Base-by-base conservation (phyloP, 2,329 filamentous ascomycete species). In the Colletotrichum somersetense region DNA sequence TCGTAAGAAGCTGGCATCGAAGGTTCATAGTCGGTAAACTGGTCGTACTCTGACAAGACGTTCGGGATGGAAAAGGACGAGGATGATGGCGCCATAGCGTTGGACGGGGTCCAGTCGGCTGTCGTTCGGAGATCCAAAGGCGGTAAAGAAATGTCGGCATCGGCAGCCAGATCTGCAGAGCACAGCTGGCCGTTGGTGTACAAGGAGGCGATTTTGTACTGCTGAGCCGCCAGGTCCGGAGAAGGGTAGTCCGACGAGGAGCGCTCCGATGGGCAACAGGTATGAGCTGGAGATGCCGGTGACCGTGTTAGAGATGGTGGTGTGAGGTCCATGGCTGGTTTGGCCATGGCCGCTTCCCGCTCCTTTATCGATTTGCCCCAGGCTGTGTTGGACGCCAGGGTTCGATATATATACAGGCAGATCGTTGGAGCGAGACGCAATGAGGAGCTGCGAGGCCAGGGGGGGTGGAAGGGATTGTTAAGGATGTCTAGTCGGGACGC, bases 1-100 rank as follows among this genome's bases (percentile, higher is more conserved):
- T 79, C 81, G 75, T 87, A 89, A 3, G 85, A 74, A 26, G 80
- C 73, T 67, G 82, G 77, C 73, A 85, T 77, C 64, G 79, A 77
- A 35, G 81, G 76, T 46, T 85, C 83, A 76, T 87, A 89, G 68
- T 81, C 80, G 72, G 82, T 81, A 76, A 88, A 89, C 40, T 83
- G 78, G 75, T 87, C 85, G 76, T 89, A 89, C 57, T 88, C 87
- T 46, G 84, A 81, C 67, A 88, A 78, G 40, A 87, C 81, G 75
- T 82, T 85, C 65, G 85, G 82, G 73, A 84, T 81, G 67, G 81
- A 79, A 57, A 84, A 78, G 4, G 83, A 81, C 2, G 82, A 82
- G 50, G 83, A 79, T 26, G 80, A 76, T 35, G 83, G 77, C 35
- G 85, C 83, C 71, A 86, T 79, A 53, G 82, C 75, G 44, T 80